A percentile compares a stretch with the other conserved stretches of the same genome.
These are phyloP conservation scores for Sporobolomyces roseus DNA, from an alignment of 768 basidiomycete species.

Conservation along the genomic window DNA sequence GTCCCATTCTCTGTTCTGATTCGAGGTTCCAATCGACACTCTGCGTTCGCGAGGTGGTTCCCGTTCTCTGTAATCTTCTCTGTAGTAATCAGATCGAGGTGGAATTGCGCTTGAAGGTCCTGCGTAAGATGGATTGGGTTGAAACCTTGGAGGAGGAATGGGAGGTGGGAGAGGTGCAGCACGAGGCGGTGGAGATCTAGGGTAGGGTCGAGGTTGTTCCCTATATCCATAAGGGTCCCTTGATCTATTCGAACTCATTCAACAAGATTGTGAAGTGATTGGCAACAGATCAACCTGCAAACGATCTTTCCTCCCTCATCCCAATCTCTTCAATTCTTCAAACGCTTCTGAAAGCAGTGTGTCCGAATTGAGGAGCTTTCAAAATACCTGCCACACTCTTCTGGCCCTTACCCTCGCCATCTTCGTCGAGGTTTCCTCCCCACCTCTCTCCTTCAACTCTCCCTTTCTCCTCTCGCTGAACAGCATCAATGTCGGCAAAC, in stretches of 20 bases:
- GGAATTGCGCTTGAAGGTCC: background rate
- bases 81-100: background rate
- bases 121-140: background rate
- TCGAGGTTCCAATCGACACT: background rate
- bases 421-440: background rate
- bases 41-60: background rate
- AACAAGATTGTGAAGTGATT: background rate
- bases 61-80: too few species aligned
- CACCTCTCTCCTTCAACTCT: background rate
- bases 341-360: too few species aligned
- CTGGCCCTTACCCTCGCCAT: background rate
- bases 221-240: background rate
- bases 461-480: too few species aligned
- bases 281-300: background rate
- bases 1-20: background rate
- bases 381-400: too few species aligned
- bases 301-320: background rate
- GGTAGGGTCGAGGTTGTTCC: background rate
- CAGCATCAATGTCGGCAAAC: slow-evolving; percentile 79
- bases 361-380: too few species aligned
- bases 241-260: background rate
- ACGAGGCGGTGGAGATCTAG: background rate
- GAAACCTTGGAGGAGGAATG: slow-evolving; percentile 5
- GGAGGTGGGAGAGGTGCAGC: too few species aligned
- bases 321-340: too few species aligned